Conservation (phyloP, 1,284 basidiomycete genomes). For the Singerocomus inundabilis region DNA sequence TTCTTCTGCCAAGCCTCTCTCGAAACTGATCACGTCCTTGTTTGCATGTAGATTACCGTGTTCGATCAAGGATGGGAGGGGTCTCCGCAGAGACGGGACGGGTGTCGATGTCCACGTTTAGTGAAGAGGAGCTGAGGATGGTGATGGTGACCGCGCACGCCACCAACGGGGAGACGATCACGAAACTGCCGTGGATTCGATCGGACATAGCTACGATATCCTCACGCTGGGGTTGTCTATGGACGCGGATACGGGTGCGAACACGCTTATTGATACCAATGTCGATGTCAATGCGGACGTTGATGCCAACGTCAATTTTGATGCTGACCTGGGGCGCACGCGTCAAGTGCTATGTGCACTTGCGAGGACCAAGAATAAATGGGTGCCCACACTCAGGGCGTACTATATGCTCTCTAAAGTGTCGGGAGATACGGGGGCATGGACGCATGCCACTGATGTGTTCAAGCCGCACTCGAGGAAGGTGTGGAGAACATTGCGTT, state of each 20-base stretch:
- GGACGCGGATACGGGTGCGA: neutral
- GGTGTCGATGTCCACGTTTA: constrained; percentile 46
- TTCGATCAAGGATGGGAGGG: constrained; percentile 43
- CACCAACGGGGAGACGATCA: constrained; percentile 39
- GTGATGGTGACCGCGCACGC: constrained; percentile 65
- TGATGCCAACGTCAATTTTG: neutral
- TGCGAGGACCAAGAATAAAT: constrained; percentile 38
- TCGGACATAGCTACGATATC: constrained; percentile 47
- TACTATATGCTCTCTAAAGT: constrained; percentile 38
- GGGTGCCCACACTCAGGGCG: constrained; percentile 62
- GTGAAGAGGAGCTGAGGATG: constrained; percentile 44
- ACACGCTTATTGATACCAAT: too few species aligned
- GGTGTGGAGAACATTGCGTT: constrained; percentile 51
- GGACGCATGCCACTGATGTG: constrained; percentile 39
- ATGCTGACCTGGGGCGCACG: neutral
- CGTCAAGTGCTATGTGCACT: constrained; percentile 27
- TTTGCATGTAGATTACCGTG: constrained; percentile 46
- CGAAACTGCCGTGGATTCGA: constrained; percentile 42
- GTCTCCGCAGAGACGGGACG: constrained; percentile 39
- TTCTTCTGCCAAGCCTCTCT: neutral
- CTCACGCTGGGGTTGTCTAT: constrained; percentile 6
- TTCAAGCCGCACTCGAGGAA: constrained; percentile 47
- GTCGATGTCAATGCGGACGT: neutral
- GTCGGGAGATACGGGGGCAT: constrained; percentile 25
- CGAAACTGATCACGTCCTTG: neutral